These are phyloP conservation scores for Lojkania enalia DNA, from an alignment of 2,329 filamentous ascomycete species.

Conservation along the genomic window DNA sequence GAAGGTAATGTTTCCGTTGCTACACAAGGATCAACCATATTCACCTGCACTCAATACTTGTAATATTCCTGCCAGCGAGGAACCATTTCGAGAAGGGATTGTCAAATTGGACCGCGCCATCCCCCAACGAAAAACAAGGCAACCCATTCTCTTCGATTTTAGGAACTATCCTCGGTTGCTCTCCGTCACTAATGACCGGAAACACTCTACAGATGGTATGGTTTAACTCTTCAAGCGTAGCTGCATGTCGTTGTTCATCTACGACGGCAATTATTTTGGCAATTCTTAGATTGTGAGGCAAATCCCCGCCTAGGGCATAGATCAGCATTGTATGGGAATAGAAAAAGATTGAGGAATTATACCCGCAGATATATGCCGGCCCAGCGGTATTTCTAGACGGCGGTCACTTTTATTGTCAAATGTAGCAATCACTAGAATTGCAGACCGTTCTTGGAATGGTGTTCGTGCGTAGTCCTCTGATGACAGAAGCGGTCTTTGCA, in stretches of 20 bases:
- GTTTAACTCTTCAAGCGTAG: conserved; percentile 20
- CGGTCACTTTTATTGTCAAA: conserved; percentile 14
- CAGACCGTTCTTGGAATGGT: conserved; percentile 3
- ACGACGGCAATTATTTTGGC: conserved; percentile 22
- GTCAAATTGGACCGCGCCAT: conserved; percentile 39
- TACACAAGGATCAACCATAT: not conserved
- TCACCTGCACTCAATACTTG: conserved; percentile 41
- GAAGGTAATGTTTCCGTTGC: not conserved
- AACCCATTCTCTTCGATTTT: conserved; percentile 14
- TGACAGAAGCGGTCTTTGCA: no score
- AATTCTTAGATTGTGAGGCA: conserved; percentile 15
- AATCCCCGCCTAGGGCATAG: conserved; percentile 12
- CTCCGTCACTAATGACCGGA: conserved; percentile 18
- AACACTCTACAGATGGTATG: conserved; percentile 24
- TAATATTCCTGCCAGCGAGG: conserved; percentile 38
- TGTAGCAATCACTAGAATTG: conserved; percentile 20
- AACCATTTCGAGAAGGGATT: conserved; percentile 30
- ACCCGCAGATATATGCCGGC: conserved; percentile 18
- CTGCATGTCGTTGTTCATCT: conserved; percentile 16
- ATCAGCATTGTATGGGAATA: no score
- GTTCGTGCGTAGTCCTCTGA: no score
- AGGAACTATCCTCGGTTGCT: conserved; percentile 10
- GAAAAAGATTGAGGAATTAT: no score
- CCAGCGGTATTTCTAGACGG: conserved; percentile 21
- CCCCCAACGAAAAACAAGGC: conserved; percentile 33